These are phyloP conservation scores for Kwoniella shandongensis DNA, from an alignment of 768 basidiomycete species.

Conservation along the genomic window DNA sequence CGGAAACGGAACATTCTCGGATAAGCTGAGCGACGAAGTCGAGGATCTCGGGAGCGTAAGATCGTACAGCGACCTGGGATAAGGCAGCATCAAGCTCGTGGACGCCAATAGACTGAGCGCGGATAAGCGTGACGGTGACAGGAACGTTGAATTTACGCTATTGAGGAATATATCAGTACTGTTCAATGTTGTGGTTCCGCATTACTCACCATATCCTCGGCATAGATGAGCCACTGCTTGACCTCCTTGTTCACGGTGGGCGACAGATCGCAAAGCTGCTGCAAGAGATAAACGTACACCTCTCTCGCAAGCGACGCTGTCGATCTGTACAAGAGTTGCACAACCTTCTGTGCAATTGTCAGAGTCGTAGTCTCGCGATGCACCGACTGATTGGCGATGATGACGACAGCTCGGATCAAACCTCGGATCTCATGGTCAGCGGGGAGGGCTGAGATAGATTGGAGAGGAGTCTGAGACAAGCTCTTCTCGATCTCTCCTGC, in stretches of 20 bases:
- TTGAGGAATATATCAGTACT: slow-evolving; percentile 19
- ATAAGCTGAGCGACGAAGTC: slow-evolving; percentile 80
- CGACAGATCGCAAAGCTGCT: slow-evolving; percentile 82
- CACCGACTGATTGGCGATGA: slow-evolving; percentile 72
- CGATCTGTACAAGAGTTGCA: slow-evolving; percentile 90
- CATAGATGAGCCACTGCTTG: slow-evolving; percentile 90
- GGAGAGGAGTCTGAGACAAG: slow-evolving; percentile 69
- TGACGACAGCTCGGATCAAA: slow-evolving; percentile 77
- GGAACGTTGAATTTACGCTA: slow-evolving; percentile 95
- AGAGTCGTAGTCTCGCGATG: slow-evolving; percentile 84
- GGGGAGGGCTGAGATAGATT: slow-evolving; percentile 69
- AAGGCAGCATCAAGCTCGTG: slow-evolving; percentile 83
- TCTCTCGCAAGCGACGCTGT: slow-evolving; percentile 81
- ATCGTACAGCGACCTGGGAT: slow-evolving; percentile 76
- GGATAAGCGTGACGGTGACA: slow-evolving; percentile 83
- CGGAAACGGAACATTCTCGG: slow-evolving; percentile 77
- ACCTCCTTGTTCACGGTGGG: slow-evolving; percentile 95
- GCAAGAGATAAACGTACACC: slow-evolving; percentile 84
- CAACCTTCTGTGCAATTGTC: slow-evolving; percentile 92
- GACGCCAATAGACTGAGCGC: slow-evolving; percentile 74
- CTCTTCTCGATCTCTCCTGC: slow-evolving; percentile 74
- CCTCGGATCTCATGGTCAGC: slow-evolving; percentile 82
- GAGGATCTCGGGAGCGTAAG: slow-evolving; percentile 73
- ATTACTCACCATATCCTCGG: slow-evolving; percentile 82
- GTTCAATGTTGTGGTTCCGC: neutral